Conservation (phyloP, 306 rosid species). For the Cucurbita maxima region DNA sequence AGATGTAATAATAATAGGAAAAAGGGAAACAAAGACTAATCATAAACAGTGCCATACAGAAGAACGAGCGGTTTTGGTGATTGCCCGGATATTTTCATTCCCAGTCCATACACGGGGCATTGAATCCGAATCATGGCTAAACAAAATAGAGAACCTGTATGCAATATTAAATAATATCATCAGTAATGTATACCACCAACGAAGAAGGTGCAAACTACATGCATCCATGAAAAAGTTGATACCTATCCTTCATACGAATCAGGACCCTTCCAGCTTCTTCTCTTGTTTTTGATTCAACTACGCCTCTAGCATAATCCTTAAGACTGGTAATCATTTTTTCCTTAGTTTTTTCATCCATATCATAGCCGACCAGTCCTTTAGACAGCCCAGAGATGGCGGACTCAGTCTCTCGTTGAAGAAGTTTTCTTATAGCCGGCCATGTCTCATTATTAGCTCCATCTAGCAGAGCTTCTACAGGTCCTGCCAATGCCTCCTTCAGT, state of each 20-base stretch:
- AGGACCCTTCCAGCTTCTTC: slow-evolving; percentile 96
- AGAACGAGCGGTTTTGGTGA: slow-evolving; percentile 85
- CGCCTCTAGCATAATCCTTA: slow-evolving; percentile 50
- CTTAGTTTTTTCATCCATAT: slow-evolving; percentile 52
- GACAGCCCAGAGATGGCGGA: slow-evolving; percentile 57
- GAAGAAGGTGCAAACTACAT: not conserved
- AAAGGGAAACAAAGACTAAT: not conserved
- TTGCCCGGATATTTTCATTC: slow-evolving; percentile 79
- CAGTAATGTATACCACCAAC: not conserved
- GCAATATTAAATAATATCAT: slow-evolving; percentile 3
- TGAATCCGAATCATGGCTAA: slow-evolving; percentile 91
- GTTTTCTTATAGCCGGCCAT: slow-evolving; percentile 74
- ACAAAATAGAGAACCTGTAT: slow-evolving; percentile 70
- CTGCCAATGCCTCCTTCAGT: slow-evolving; percentile 62
- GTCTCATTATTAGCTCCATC: slow-evolving; percentile 86
- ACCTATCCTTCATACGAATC: slow-evolving; percentile 94
- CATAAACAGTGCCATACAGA: slow-evolving; percentile 35
- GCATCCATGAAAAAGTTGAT: not conserved
- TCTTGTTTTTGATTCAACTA: slow-evolving; percentile 74
- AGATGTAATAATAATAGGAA: not conserved
- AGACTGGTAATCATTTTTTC: slow-evolving; percentile 34
- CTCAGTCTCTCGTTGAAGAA: slow-evolving; percentile 61
- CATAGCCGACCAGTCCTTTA: slow-evolving; percentile 57
- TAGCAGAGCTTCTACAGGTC: slow-evolving; percentile 74
- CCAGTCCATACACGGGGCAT: slow-evolving; percentile 98